phyloP scores from a whole-genome alignment of 2,329 filamentous ascomycete genomes.

The Pseudogymnoascus sp. region DNA sequence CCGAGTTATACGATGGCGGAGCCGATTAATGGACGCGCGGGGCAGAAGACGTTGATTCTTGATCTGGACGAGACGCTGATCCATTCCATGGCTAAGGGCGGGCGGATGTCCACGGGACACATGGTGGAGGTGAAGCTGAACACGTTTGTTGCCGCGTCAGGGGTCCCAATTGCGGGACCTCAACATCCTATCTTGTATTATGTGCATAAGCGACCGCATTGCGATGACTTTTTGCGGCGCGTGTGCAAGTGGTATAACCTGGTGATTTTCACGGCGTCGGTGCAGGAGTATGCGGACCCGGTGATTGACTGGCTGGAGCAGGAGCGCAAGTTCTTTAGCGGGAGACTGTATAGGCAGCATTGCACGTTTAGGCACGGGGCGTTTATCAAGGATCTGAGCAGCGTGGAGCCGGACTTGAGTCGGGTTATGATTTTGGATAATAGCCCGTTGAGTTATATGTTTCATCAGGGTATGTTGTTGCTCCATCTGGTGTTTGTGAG shows the following conservation, averaged over 20 bases:
- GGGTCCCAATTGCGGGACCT: conserved; percentile 60
- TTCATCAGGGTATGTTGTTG: conserved; percentile 73
- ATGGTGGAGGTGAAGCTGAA: conserved; percentile 97
- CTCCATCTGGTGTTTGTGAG: conserved; percentile 10
- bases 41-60: conserved; percentile 87
- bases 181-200: conserved; percentile 98
- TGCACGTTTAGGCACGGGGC: conserved; percentile 93
- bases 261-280: conserved; percentile 91
- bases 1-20: conserved; percentile 67
- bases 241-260: conserved; percentile 97
- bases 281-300: conserved; percentile 96
- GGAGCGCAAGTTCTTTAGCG: conserved; percentile 92
- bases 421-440: conserved; percentile 99
- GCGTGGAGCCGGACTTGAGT: conserved; percentile 92
- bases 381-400: conserved; percentile 96
- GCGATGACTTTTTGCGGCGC: conserved; percentile 90
- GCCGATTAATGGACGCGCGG: conserved; percentile 42
- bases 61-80: conserved; percentile 97
- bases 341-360: conserved; percentile 90
- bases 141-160: conserved; percentile 58
- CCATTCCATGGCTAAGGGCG: conserved; percentile 95
- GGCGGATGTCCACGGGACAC: conserved; percentile 89
- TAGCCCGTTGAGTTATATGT: conserved; percentile 95
- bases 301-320: conserved; percentile 98
- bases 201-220: conserved; percentile 94